phyloP scores from a whole-genome alignment of 331 rosid genomes.

The Stylosanthes scabra region DNA sequence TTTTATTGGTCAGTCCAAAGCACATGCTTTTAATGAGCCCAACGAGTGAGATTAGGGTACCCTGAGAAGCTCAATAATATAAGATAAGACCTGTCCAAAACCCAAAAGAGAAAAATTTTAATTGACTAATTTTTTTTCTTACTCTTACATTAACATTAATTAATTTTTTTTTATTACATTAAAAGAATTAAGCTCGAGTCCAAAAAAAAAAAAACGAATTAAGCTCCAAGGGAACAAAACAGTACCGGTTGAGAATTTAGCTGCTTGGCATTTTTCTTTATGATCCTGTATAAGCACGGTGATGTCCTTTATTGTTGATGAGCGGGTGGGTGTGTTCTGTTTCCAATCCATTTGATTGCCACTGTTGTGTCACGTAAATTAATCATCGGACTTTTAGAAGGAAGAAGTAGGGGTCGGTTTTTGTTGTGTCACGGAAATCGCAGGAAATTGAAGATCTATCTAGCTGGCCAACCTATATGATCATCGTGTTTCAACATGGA shows the following conservation, averaged over 20 bases:
- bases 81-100: too few species aligned
- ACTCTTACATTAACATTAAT: too few species aligned
- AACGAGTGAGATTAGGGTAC: too few species aligned
- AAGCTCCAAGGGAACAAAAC: neutral
- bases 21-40: too few species aligned
- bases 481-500: slow-evolving; percentile 27
- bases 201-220: too few species aligned
- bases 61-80: too few species aligned
- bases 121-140: too few species aligned
- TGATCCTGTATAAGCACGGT: neutral
- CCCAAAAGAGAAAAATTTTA: too few species aligned
- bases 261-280: neutral
- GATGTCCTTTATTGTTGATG: neutral
- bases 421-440: slow-evolving; percentile 12
- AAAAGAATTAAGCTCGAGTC: too few species aligned
- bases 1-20: too few species aligned
- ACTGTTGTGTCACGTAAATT: slow-evolving; percentile 1
- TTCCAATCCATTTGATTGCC: neutral
- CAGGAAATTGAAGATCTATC: slow-evolving; percentile 25
- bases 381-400: slow-evolving; percentile 6
- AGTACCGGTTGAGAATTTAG: neutral
- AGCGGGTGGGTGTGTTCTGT: neutral
- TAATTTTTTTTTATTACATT: too few species aligned
- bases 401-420: slow-evolving; percentile 35
- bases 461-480: slow-evolving; percentile 22